Base-by-base conservation (phyloP, 2,329 filamentous ascomycete genomes). In the Plenodomus biglobosus region DNA sequence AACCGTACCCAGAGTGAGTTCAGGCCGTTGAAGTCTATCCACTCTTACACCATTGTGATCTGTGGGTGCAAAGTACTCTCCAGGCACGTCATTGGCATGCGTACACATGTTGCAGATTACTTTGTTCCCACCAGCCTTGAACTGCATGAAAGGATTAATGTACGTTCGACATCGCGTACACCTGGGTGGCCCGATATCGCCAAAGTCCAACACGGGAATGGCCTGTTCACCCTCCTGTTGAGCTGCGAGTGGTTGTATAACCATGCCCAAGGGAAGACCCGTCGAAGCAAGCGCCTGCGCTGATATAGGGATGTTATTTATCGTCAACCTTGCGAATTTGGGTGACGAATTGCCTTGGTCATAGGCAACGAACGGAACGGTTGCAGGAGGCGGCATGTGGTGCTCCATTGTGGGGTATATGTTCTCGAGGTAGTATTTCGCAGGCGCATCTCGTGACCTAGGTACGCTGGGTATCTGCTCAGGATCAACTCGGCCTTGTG, bases 91-190 rank as follows among this genome's bases (percentile, higher is more conserved):
- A 69, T 97, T 99, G 41, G 94, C 91, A 70, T 97, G 95, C 18
- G 88, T 94, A 76, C 94, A 99, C 75, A 99, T 89, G 68, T 99
- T 99, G 77, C 94, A 99, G 43, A 96, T 90, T 70, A 96, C 95
- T 70, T 95, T 96, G 75, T 92, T 96, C 48, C 94, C 94, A 32
- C 92, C 92, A 15, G 88, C 87, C 50, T 88, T 84, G 80, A 99
- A 99, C 68, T 92, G 88, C 94, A 99, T 97, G 70, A 99, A 99
- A 1, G 94, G 94, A 68, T 99, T 99, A 75, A 99, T 95, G 74
- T 99, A 99, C 13, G 92, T 88, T 68, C 94, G 83, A 77, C 94
- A 99, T 75, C 94, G 82, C 63, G 90, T 85, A 74, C 94, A 99
- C 70, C 94, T 84, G 18, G 94, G 94, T 35, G 94, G 94, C 0